These are phyloP conservation scores for Meredithiella fracta DNA, from an alignment of 2,329 filamentous ascomycete genomes.

Conservation along the genomic window DNA sequence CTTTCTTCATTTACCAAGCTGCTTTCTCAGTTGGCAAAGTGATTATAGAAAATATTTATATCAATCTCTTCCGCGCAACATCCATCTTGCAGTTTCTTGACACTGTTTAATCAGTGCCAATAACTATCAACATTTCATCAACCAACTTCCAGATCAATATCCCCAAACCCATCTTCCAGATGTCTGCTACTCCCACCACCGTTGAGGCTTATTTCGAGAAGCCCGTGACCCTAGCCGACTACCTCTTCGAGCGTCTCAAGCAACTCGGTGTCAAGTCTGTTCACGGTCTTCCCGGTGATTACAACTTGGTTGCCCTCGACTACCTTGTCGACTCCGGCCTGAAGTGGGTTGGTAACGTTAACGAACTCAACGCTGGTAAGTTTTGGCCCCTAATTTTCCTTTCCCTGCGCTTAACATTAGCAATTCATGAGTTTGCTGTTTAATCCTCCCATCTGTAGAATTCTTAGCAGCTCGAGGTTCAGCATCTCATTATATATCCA, in stretches of 20 bases:
- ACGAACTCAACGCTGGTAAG: slow-evolving; percentile 56
- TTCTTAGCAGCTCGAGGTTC: too few relatives aligned
- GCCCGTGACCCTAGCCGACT: slow-evolving; percentile 46
- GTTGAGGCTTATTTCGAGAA: slow-evolving; percentile 23
- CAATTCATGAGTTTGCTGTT: too few relatives aligned
- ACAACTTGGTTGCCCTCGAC: slow-evolving; percentile 53
- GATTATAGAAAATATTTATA: slow-evolving; percentile 6
- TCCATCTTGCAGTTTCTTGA: neutral
- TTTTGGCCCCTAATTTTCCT: slow-evolving; percentile 8
- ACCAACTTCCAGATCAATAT: neutral
- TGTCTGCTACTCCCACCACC: slow-evolving; percentile 1
- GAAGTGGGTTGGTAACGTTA: slow-evolving; percentile 52
- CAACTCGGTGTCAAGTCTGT: slow-evolving; percentile 49
- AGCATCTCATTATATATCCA: too few relatives aligned
- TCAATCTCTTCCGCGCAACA: neutral
- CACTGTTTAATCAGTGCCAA: slow-evolving; percentile 1
- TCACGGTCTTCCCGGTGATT: slow-evolving; percentile 57
- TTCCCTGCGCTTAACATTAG: neutral
- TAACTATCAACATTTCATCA: neutral
- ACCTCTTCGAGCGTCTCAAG: slow-evolving; percentile 47
- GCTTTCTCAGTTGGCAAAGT: neutral
- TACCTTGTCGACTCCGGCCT: slow-evolving; percentile 43
- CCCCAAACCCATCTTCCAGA: neutral
- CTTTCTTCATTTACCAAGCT: neutral
- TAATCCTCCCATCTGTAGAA: too few relatives aligned